Evolutionary conservation across 257 asterid genomes (phyloP).

Genomic region (Ilex asprella): DNA sequence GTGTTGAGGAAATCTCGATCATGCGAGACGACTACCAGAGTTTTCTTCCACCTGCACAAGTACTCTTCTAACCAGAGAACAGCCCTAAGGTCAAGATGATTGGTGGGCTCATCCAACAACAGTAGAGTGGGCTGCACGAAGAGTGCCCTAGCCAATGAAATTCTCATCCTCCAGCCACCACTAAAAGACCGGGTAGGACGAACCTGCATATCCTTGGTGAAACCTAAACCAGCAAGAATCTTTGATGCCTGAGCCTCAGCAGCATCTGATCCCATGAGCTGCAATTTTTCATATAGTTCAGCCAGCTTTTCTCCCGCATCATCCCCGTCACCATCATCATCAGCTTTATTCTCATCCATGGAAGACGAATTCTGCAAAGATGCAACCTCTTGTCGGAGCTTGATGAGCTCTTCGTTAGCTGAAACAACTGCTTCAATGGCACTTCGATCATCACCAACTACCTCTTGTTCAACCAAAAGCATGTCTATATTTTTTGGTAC

Average conservation of each 20-base stretch:
- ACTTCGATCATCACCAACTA: conserved; percentile 20
- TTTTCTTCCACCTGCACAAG: conserved; percentile 33
- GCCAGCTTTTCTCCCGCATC: conserved; percentile 24
- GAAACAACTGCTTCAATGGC: conserved; percentile 23
- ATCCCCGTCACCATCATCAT: conserved; percentile 12
- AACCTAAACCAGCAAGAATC: conserved; percentile 33
- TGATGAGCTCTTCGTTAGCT: conserved; percentile 27
- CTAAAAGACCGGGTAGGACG: conserved; percentile 27
- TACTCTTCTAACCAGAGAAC: conserved; percentile 37
- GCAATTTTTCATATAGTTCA: conserved; percentile 25
- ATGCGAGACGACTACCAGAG: conserved; percentile 31
- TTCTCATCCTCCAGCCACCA: conserved; percentile 39
- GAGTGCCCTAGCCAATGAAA: conserved; percentile 31
- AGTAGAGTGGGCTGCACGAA: conserved; percentile 33
- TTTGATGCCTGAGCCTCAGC: conserved; percentile 31
- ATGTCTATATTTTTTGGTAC: conserved; percentile 21
- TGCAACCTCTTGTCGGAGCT: conserved; percentile 24
- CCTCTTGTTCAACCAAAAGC: conserved; percentile 9
- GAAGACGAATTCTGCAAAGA: conserved; percentile 13
- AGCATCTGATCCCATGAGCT: conserved; percentile 30
- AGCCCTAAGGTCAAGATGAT: conserved; percentile 31
- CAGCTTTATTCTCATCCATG: conserved; percentile 6
- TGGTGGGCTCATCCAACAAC: conserved; percentile 32
- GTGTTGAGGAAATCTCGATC: conserved; percentile 28
- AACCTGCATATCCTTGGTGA: conserved; percentile 30